Evolutionary conservation across 768 basidiomycete species (phyloP), one percentile per base, ranked within the genome.

Genomic region (Lactifluus volemus): DNA sequence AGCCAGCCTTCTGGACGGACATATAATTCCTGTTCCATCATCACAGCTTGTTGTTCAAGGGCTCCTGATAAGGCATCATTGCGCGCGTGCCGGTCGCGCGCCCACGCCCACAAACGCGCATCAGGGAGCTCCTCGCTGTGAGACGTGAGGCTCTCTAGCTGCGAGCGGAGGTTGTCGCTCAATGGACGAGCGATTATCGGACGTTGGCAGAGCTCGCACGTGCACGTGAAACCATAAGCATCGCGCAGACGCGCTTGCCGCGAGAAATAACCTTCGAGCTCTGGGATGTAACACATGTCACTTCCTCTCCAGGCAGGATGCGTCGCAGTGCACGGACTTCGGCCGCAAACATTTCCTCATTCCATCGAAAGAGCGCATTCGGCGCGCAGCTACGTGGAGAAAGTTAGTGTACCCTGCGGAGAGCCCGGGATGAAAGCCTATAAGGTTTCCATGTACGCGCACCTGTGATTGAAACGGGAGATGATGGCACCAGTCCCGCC

Each of bases 281-380:
- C 47, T 2, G 55, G 36, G 51, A 64, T 67, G 65, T 74, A 78
- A 4, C 67, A 51, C 53, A 67, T 58, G 73, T 70, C 19, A 76
- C 67, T 58, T 76, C 70, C 62, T 76, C 75, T 14, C 70, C 72
- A n/a, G 63, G 58, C 25, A 64, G 63, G 45, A 76, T 75, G 32
- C 68, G 58, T 6, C 71, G 68, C 30, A 65, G 59, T 0, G 74
- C 73, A 34, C 61, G 67, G 2, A 75, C 61, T 41, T 70, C 62
- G 19, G 65, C 63, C 2, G 72, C 73, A 63, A 76, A 71, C 9
- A 71, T 64, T 3, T 65, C 47, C 14, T 63, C 29, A 58, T 70
- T 63, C 61, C 71, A 75, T 32, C 52, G 25, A 21, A 55, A 59
- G 19, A 48, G 36, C 4, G 59, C 61, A 54, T 69, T 69, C 9